Percentiles rank a stretch among this genome's conserved stretches.
Conservation (phyloP, 148 eudicot species). For the Rhododendron griersonianum region DNA sequence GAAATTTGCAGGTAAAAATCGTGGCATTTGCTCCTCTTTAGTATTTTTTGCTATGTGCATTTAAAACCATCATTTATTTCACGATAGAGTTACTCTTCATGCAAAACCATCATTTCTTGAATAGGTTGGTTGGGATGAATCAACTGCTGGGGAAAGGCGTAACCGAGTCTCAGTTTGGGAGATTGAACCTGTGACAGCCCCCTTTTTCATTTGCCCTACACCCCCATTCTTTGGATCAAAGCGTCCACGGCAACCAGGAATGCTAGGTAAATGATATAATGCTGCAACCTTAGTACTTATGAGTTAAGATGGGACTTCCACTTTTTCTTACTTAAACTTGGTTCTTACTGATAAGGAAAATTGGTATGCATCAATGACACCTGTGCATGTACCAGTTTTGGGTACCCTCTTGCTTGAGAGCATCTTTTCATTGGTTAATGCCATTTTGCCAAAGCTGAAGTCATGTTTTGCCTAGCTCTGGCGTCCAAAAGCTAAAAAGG, state of each 20-base stretch:
- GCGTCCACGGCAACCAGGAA: slow-evolving; percentile 87
- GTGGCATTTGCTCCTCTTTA: background rate
- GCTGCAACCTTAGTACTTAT: background rate
- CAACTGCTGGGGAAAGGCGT: slow-evolving; percentile 93
- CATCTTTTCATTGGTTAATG: background rate
- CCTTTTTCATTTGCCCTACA: slow-evolving; percentile 91
- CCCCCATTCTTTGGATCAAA: slow-evolving; percentile 73
- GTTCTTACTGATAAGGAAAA: background rate
- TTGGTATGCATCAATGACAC: background rate
- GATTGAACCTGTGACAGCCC: slow-evolving; percentile 95
- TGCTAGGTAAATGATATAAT: slow-evolving; percentile 49
- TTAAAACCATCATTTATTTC: background rate
- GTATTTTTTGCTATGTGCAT: background rate
- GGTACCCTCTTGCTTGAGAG: background rate
- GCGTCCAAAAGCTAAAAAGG: background rate
- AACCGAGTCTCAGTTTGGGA: slow-evolving; percentile 94
- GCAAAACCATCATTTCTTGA: slow-evolving; percentile 6
- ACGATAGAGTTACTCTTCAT: background rate
- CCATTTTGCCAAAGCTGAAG: background rate
- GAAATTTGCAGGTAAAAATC: slow-evolving; percentile 81
- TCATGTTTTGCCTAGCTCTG: background rate
- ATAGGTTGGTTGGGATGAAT: slow-evolving; percentile 98
- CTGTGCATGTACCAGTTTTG: background rate
- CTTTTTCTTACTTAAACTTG: background rate
- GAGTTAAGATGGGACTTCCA: background rate